These are phyloP conservation scores for Corynascus novoguineensis DNA, from an alignment of 495 filamentous ascomycete species.

Conservation along the genomic window DNA sequence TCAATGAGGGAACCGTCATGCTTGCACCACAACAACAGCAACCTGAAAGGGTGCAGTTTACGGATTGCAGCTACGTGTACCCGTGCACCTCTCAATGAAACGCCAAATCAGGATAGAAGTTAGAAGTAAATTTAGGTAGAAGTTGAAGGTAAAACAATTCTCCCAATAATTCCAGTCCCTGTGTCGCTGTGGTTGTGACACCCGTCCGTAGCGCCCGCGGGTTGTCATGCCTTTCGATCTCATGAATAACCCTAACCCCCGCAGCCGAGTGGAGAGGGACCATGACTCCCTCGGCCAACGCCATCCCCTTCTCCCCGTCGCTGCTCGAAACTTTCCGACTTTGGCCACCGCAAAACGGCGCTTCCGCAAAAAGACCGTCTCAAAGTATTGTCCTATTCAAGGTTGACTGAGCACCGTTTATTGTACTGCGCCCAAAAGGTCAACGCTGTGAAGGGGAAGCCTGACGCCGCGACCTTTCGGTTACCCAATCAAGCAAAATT, in stretches of 20 bases:
- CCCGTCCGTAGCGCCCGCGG: too few species aligned
- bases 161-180: too few species aligned
- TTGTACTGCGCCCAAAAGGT: too few species aligned
- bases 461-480: not conserved
- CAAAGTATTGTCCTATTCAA: not conserved
- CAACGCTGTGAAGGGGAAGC: not conserved
- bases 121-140: too few species aligned
- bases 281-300: not conserved
- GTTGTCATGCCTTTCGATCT: not conserved
- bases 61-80: too few species aligned
- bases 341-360: not conserved
- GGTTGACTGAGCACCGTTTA: not conserved
- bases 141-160: too few species aligned
- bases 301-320: not conserved
- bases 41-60: too few species aligned
- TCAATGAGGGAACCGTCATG: not conserved
- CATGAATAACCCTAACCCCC: not conserved
- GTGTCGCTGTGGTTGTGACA: too few species aligned
- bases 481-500: too few species aligned
- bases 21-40: too few species aligned
- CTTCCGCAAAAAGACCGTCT: not conserved
- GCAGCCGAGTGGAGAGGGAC: not conserved
- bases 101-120: too few species aligned
- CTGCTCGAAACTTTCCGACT: not conserved
- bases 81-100: too few species aligned